phyloP scores from a whole-genome alignment of 163 green algal species.

The Chlorella variabilis region DNA sequence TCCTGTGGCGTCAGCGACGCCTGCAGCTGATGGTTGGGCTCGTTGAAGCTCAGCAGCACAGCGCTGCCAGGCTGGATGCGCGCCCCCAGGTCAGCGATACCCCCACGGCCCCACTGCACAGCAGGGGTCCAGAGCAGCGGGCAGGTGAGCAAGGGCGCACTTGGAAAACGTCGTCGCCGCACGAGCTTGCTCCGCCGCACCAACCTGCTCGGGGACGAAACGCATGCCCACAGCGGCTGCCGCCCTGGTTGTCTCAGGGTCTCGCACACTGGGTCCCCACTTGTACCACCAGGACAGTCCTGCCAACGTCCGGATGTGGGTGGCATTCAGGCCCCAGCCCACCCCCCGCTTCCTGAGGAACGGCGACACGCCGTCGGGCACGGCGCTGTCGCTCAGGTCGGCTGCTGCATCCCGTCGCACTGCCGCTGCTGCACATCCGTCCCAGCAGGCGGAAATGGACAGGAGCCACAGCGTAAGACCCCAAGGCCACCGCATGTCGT shows the following conservation, averaged over 20 bases:
- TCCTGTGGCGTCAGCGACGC: slow-evolving; percentile 26
- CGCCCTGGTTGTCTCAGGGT: background rate
- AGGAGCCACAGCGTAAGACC: background rate
- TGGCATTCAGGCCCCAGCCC: background rate
- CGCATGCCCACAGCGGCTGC: background rate
- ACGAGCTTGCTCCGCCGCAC: too few relatives aligned
- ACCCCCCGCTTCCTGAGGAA: background rate
- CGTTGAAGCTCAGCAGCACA: slow-evolving; percentile 38
- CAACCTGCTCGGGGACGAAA: slow-evolving; percentile 32
- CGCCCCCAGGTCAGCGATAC: background rate
- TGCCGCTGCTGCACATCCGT: background rate
- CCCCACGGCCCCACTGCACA: slow-evolving; percentile 43
- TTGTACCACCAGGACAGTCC: slow-evolving; percentile 38
- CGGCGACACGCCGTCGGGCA: background rate
- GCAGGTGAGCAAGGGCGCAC: too few relatives aligned
- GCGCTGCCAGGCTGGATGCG: background rate
- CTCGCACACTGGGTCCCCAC: slow-evolving; percentile 11
- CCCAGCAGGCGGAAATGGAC: too few relatives aligned
- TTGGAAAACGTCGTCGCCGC: too few relatives aligned
- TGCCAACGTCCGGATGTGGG: background rate
- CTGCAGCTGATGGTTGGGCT: slow-evolving; percentile 36
- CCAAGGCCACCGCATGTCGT: too few relatives aligned
- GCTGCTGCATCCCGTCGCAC: background rate
- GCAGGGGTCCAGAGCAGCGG: too few relatives aligned
- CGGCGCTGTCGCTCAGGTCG: background rate